phyloP scores from a whole-genome alignment of 2,329 filamentous ascomycete genomes.

The Cladophialophora bantiana region DNA sequence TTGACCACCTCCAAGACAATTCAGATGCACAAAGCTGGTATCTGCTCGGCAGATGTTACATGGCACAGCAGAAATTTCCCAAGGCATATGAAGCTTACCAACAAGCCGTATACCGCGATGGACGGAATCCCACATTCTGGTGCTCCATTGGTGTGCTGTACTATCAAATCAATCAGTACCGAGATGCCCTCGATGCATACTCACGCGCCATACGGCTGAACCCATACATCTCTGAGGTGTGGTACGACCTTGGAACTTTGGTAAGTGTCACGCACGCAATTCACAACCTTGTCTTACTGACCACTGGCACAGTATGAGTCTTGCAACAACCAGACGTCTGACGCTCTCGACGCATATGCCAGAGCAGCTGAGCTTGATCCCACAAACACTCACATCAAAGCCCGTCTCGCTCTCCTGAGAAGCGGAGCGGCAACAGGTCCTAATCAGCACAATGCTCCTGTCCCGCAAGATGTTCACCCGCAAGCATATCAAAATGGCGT shows the following conservation, averaged over 20 bases:
- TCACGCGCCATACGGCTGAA: conserved; percentile 95
- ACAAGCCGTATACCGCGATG: conserved; percentile 97
- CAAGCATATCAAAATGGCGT: conserved; percentile 90
- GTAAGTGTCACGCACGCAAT: conserved; percentile 61
- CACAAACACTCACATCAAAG: conserved; percentile 93
- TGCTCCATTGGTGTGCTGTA: conserved; percentile 98
- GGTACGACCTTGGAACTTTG: conserved; percentile 96
- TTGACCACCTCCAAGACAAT: conserved; percentile 69
- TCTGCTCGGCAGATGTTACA: conserved; percentile 94
- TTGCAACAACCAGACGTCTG: conserved; percentile 97
- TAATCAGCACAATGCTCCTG: conserved; percentile 78
- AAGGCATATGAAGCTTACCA: conserved; percentile 99
- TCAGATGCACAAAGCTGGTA: conserved; percentile 98
- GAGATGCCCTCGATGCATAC: conserved; percentile 96
- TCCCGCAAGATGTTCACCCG: conserved; percentile 94
- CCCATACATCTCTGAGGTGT: conserved; percentile 97
- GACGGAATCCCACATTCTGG: conserved; percentile 98
- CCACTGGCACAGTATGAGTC: conserved; percentile 77
- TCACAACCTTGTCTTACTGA: conserved; percentile 42
- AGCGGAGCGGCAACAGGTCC: conserved; percentile 76
- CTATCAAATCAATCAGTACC: conserved; percentile 99
- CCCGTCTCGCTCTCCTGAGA: conserved; percentile 85
- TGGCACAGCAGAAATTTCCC: conserved; percentile 98
- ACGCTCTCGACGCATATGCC: conserved; percentile 94
- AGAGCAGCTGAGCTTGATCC: conserved; percentile 94